These are phyloP conservation scores for Pascua sp. DNA, from an alignment of 1,284 basidiomycete species.

Conservation along the genomic window DNA sequence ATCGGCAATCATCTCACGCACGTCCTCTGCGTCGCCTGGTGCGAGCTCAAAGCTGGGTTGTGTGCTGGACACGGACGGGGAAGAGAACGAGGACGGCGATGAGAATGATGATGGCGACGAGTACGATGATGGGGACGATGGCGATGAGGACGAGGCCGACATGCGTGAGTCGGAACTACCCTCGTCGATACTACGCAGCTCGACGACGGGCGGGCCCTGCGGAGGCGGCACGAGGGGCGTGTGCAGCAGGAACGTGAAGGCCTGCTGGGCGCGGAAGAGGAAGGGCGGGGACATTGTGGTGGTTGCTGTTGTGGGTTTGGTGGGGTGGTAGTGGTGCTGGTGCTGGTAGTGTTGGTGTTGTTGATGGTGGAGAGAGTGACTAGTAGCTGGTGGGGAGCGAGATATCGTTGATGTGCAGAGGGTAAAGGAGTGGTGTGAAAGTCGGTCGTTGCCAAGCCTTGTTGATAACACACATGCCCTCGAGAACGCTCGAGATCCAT, in stretches of 20 bases:
- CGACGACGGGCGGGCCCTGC: conserved; percentile 28
- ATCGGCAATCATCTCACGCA: not conserved
- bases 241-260: conserved; percentile 33
- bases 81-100: not conserved
- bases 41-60: not conserved
- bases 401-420: too few relatives aligned
- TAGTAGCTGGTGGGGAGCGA: too few relatives aligned
- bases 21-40: not conserved
- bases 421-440: too few relatives aligned
- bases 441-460: too few relatives aligned
- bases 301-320: not conserved
- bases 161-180: not conserved
- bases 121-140: not conserved
- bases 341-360: too few relatives aligned
- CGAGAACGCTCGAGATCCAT: too few relatives aligned
- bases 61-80: not conserved
- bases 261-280: conserved; percentile 35
- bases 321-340: too few relatives aligned
- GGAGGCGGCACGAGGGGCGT: conserved; percentile 41
- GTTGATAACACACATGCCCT: too few relatives aligned
- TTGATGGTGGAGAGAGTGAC: too few relatives aligned
- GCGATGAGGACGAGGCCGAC: not conserved
- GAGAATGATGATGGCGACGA: not conserved
- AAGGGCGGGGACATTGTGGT: conserved; percentile 7
- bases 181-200: conserved; percentile 24